Evolutionary conservation across 2,329 filamentous ascomycete species (phyloP).

Genomic region (Mycosphaerelloides madeirae): DNA sequence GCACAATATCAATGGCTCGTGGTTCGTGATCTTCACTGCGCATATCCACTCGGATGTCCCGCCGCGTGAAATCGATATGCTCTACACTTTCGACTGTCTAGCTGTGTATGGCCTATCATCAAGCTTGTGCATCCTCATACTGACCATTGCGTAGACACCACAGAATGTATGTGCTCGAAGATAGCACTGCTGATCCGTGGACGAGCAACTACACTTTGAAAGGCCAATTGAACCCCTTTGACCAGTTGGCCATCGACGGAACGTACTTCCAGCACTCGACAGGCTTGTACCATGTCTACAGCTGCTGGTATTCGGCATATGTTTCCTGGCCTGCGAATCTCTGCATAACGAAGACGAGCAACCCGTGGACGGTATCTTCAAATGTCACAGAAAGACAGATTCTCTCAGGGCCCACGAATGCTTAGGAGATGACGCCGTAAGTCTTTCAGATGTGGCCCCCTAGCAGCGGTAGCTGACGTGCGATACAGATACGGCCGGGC

Average conservation of each 20-base stretch:
- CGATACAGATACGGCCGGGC: constrained; percentile 38
- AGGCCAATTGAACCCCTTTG: constrained; percentile 45
- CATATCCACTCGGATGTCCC: constrained; percentile 45
- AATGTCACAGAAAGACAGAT: constrained; percentile 45
- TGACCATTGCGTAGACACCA: constrained; percentile 45
- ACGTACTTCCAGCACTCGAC: constrained; percentile 47
- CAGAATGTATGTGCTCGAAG: constrained; percentile 49
- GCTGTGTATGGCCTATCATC: constrained; percentile 32
- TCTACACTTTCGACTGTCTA: constrained; percentile 39
- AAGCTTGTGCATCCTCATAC: neutral
- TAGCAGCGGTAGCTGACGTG: neutral
- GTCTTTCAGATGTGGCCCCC: neutral
- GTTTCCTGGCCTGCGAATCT: constrained; percentile 50
- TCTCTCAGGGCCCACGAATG: constrained; percentile 44
- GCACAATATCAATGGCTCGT: constrained; percentile 43
- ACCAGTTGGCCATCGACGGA: constrained; percentile 52
- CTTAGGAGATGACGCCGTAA: constrained; percentile 49
- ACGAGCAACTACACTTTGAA: constrained; percentile 42
- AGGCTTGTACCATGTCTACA: constrained; percentile 40
- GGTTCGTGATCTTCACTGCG: constrained; percentile 52
- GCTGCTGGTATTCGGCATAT: constrained; percentile 42
- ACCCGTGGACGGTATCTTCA: constrained; percentile 46
- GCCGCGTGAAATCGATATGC: constrained; percentile 45
- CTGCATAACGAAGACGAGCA: constrained; percentile 48
- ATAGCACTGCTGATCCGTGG: constrained; percentile 43